Percentiles rank a stretch among this genome's conserved stretches.
Conservation (phyloP, 2,329 filamentous ascomycete species). For the Fusarium caatingaense region DNA sequence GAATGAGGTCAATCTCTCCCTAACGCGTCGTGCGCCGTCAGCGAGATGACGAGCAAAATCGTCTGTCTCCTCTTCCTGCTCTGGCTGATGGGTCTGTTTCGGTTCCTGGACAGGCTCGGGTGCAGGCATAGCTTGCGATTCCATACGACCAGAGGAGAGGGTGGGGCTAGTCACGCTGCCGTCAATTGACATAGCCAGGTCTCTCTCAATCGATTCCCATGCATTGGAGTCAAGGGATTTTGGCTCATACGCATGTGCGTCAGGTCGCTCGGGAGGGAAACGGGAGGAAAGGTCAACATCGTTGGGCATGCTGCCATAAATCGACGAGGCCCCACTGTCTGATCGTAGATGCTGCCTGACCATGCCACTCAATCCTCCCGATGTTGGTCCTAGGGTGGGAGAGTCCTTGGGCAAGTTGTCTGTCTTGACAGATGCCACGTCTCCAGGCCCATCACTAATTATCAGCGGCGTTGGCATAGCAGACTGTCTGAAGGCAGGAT, state of each 20-base stretch:
- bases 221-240: slow-evolving; percentile 54
- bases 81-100: slow-evolving; percentile 56
- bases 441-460: slow-evolving; percentile 35
- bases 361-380: slow-evolving; percentile 78
- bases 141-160: slow-evolving; percentile 35
- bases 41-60: slow-evolving; percentile 81
- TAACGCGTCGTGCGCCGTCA: slow-evolving; percentile 75
- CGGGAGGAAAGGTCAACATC: slow-evolving; percentile 46
- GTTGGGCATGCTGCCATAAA: slow-evolving; percentile 68
- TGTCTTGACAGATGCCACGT: slow-evolving; percentile 2
- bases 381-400: slow-evolving; percentile 78
- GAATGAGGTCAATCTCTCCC: slow-evolving; percentile 77
- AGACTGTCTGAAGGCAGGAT: slow-evolving; percentile 64
- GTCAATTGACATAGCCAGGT: slow-evolving; percentile 44
- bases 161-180: slow-evolving; percentile 40
- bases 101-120: slow-evolving; percentile 20
- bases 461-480: slow-evolving; percentile 59
- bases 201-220: slow-evolving; percentile 56
- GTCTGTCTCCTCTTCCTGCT: slow-evolving; percentile 63
- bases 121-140: slow-evolving; percentile 16
- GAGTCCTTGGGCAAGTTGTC: slow-evolving; percentile 66
- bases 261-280: slow-evolving; percentile 53
- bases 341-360: slow-evolving; percentile 86
- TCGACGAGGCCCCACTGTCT: slow-evolving; percentile 83
- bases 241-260: slow-evolving; percentile 35